Evolutionary conservation across 176 grass and related monocot genomes (phyloP).

Genomic region (Rhynchospora breviuscula): DNA sequence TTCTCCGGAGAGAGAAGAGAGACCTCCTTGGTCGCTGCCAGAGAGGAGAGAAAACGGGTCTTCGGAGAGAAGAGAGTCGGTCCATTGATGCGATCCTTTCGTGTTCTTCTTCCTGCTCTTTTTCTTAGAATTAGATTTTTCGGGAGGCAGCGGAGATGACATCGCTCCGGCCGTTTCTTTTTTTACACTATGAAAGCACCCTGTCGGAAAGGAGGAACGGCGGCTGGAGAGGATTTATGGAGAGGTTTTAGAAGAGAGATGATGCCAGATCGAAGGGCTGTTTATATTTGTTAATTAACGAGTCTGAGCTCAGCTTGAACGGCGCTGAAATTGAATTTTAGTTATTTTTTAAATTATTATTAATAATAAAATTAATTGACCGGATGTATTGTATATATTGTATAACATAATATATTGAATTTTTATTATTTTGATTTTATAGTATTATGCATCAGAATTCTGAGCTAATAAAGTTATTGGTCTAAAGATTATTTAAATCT

Average conservation of each 20-base stretch:
- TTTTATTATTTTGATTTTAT: too few relatives aligned
- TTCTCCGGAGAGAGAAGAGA: not conserved
- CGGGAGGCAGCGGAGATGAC: not conserved
- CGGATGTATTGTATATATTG: too few relatives aligned
- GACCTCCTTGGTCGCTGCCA: slow-evolving; percentile 76
- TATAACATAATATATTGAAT: too few relatives aligned
- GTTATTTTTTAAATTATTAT: too few relatives aligned
- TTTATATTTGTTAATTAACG: not conserved
- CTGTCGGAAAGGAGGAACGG: not conserved
- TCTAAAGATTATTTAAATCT: too few relatives aligned
- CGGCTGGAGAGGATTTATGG: not conserved
- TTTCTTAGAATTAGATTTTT: not conserved
- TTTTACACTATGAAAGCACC: not conserved
- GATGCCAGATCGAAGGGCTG: not conserved
- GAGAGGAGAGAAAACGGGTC: slow-evolving; percentile 67
- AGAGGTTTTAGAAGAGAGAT: not conserved
- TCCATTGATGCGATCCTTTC: slow-evolving; percentile 25
- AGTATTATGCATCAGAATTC: too few relatives aligned
- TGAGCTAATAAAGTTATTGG: too few relatives aligned
- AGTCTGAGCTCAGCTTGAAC: not conserved
- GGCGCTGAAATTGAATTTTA: too few relatives aligned
- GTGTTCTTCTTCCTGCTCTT: slow-evolving; percentile 21
- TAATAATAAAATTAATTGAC: too few relatives aligned
- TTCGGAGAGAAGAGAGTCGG: slow-evolving; percentile 20
- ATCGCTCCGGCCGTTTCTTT: not conserved